Evolutionary conservation across 305 asterid species (phyloP), one percentile per base, ranked within the genome.

Genomic region (Fraxinus albicans): DNA sequence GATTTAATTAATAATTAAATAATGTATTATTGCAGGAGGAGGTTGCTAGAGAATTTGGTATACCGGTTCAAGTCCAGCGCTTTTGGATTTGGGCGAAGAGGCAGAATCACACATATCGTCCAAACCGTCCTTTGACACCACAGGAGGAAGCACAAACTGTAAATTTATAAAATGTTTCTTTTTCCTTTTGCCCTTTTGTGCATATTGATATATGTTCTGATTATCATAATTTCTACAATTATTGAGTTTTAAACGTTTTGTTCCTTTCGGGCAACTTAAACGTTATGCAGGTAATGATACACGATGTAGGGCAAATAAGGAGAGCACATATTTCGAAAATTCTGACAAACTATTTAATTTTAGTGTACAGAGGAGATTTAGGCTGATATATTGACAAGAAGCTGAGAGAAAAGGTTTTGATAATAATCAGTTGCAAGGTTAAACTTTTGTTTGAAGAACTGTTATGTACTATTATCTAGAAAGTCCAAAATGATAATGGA

Each of bases 51-150:
- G 98, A 94, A 86, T 81, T 92, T 74, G 94, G 97, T n/a, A 86
- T 94, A 81, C 98, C 97, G 76, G 96, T 93, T 85, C 95, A 93
- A 76, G 90, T 81, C 87, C 98, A 89, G 92, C 97, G 98, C 58
- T 95, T 90, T 80, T 95, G 99, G 98, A 87, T 91, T 81, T 95
- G 97, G 99, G 98, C 98, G 76, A 95, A 91, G 91, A 90, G 97
- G 80, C 98, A 94, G 86, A 95, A 95, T 88, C 97, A 94, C 85
- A 95, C 98, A 21, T 95, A 89, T 74, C 98, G 99, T 79, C 98
- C 97, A 84, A 91, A 95, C 89, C 90, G 98, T 80, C 97, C 98
- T 74, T 89, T 95, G 88, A 90, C 94, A 34, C 90, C 92, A 21
- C 97, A 86, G 81, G 97, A 95, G 88, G 99, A 95, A 89, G 83